These are phyloP conservation scores for Linnemannia elongata DNA, from an alignment of 192 early-diverging fungal genomes.

Conservation along the genomic window DNA sequence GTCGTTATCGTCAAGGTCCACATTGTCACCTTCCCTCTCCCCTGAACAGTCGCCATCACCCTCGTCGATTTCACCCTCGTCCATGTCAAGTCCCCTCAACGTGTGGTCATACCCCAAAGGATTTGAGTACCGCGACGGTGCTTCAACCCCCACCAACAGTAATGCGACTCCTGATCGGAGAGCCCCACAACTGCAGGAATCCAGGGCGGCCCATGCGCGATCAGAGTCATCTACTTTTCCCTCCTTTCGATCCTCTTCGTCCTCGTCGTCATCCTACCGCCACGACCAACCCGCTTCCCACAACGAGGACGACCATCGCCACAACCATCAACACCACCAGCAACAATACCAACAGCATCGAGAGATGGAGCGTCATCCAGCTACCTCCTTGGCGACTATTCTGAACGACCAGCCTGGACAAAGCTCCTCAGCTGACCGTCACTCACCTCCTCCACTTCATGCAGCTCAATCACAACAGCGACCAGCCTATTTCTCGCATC, in stretches of 20 bases:
- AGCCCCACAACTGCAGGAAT: neutral
- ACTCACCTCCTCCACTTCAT: neutral
- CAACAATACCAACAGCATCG: neutral
- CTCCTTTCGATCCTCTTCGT: neutral
- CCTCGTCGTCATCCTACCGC: neutral
- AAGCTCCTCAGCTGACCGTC: neutral
- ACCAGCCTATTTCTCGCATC: neutral
- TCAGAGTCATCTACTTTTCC: conserved; percentile 12
- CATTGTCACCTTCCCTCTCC: conserved; percentile 33
- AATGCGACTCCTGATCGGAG: neutral
- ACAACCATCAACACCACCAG: neutral
- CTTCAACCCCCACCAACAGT: neutral
- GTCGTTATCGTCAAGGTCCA: conserved; percentile 30
- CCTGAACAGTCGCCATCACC: conserved; percentile 43
- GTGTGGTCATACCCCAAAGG: conserved; percentile 36
- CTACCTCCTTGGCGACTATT: conserved; percentile 19
- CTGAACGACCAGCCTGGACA: conserved; percentile 5
- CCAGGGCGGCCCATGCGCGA: neutral
- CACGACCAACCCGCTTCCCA: neutral
- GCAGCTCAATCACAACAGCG: neutral
- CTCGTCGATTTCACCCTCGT: conserved; percentile 24
- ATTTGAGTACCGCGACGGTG: conserved; percentile 1
- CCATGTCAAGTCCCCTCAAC: conserved; percentile 41
- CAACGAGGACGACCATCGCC: neutral
- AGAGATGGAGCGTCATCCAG: conserved; percentile 21